Evolutionary conservation across 129 eudicot species (phyloP), one percentile per base, ranked within the genome.

Genomic region (Escallonia herrerae): DNA sequence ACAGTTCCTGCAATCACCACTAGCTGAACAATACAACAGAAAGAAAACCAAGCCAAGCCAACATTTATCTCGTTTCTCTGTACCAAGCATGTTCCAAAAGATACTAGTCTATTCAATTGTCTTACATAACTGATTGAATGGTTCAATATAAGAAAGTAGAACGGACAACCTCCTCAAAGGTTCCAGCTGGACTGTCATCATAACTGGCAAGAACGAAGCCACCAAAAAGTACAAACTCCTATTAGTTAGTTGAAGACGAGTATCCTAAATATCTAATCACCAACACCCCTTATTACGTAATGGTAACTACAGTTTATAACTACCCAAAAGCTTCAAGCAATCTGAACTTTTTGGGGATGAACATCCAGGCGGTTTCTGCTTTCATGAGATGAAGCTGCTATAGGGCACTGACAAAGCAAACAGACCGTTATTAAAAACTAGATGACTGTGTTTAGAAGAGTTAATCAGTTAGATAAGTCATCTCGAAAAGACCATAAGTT

Each of bases 271-370:
- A 11, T 51, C 9, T 33, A 45, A 33, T 52, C 51, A 48, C 22
- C 6, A 10, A 7, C 33, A 49, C 8, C 7, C 40, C 38, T 60
- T 6, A 1, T 52, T 56, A 50, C 11, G 13, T 40, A 60, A 43
- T 60, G 22, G 6, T 48, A 60, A 15, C 64, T 5, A 51, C 40
- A 10, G 42, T 51, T n/a, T 47, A 56, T 55, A 15, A 39, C 42
- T 85, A 91, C 97, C 97, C 97, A 77, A 91, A 91, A 43, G 96
- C 97, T 80, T 91, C 96, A 70, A 91, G 96, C 68, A 91, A 82
- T 83, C 72, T 87, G 84, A 87, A 87, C 73, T 91, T 95, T 72
- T 80, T 91, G 40, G 97, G 97, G 60, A 87, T 83, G 69, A 87
- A 76, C 41, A 90, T 87, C 65, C 84, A 75, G 47, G 96, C 97